Base-by-base conservation (phyloP, 768 basidiomycete species). In the Russula olivacea region DNA sequence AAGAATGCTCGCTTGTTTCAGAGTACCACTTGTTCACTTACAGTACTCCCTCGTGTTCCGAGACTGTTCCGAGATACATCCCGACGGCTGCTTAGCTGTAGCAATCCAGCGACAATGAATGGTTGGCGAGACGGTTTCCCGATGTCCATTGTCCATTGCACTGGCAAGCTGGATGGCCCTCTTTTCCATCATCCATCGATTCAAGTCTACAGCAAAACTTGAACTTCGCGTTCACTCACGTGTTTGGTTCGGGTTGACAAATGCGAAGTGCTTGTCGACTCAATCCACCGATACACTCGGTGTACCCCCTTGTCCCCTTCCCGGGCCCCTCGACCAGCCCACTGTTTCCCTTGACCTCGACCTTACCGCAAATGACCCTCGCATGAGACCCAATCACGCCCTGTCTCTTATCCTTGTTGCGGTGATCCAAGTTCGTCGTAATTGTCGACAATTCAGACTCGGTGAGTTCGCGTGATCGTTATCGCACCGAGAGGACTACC, bases 361-460 rank as follows among this genome's bases (percentile, higher is more conserved):
- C 11, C 50, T 15, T 11, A 15, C 30, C 52, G 15, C 17, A 32
- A 11, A 2, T 25, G 50, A 58, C 41, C 56, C 23, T 63, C 23
- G 5, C 56, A 58, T 65, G 25, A 65, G 56, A 40, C 52, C 0
- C 9, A 28, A 10, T 38, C 30, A 1, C 23, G 19, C 23, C 34
- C 17, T n/a, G 15, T 15, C 43, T 19, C 45, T 61, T 10, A 63
- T 12, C 17, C 25, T 36, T 0, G 28, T 23, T 19, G 11, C 45
- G 76, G 75, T 59, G 75, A 75, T 53, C 76, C 69, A 78, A 79
- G 64, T 75, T 78, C 15, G 75, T 79, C 45, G 71, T 79, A 47
- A 64, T 79, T 43, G 68, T 79, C 30, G 75, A 77, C 50, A 78
- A 78, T 55, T 78, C 78, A 0, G 67, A 74, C 55, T 78, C 79